Evolutionary conservation across 1,139 yeast genomes (phyloP).

Genomic region (Debaryomycetaceae sp.): DNA sequence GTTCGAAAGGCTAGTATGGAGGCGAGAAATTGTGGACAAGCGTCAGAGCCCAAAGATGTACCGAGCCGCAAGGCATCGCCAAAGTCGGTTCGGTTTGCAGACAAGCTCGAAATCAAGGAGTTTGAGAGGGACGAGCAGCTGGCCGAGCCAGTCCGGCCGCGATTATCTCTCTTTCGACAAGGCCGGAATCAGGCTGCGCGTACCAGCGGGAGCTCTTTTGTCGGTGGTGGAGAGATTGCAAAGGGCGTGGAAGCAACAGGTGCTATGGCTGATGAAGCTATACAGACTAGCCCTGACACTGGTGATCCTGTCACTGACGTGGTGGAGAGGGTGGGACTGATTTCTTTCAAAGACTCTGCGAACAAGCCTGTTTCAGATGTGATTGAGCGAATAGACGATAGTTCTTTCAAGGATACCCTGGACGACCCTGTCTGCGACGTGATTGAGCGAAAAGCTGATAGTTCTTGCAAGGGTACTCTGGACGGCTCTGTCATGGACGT

Average conservation of each 20-base stretch:
- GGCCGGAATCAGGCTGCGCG: no score
- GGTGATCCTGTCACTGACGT: not conserved
- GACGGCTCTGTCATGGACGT: no score
- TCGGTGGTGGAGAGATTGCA: not conserved
- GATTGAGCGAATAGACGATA: no score
- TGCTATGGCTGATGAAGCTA: not conserved
- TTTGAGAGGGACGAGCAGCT: conserved; percentile 41
- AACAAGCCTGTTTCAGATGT: no score
- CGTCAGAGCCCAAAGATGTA: conserved; percentile 1
- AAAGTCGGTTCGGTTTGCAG: conserved; percentile 45
- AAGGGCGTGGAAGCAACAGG: not conserved
- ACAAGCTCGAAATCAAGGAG: conserved; percentile 43
- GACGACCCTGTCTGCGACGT: no score
- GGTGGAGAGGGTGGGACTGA: no score
- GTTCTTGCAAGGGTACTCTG: no score
- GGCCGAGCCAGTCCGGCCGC: conserved; percentile 12
- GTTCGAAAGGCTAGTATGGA: conserved; percentile 8
- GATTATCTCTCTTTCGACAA: conserved; percentile 18
- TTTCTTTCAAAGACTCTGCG: no score
- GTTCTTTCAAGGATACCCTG: no score
- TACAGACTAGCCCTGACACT: not conserved
- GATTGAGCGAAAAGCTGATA: no score
- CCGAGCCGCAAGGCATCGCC: conserved; percentile 3
- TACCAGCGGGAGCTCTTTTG: no score
- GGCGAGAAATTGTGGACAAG: not conserved